Evolutionary conservation across 345 rosid genomes (phyloP), one percentile per base, ranked within the genome.

Genomic region (Corymbia maculata): DNA sequence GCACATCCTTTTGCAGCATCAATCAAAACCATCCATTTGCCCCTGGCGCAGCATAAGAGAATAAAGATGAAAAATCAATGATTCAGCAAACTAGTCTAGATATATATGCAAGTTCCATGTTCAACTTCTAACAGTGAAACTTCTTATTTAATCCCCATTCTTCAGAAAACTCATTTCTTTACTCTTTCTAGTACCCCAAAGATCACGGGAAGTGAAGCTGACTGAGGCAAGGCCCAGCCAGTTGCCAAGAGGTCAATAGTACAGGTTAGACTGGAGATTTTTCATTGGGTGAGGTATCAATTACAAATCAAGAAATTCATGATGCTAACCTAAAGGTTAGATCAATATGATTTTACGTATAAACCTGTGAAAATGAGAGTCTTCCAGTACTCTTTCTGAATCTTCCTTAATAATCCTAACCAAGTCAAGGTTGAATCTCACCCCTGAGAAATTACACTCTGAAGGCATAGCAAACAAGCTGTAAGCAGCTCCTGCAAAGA

Each of bases 1-100:
- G 95, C 94, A 93, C 92, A 95, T 88, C 99, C 99, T 93, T 97
- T 97, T 87, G 99, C 99, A 92, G 99, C 98, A 94, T 97, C 99
- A 88, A 97, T 92, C 92, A 96, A 90, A 88, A 96, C 96, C 99
- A 97, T 94, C 98, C 98, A 96, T 68, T 85, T 90, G 51, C 95
- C 94, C 94, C 98, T 97, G 90, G 55, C 82, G 19, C 85, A 84
- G 50, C 88, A 42, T 52, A 89, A 61, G 49, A 82, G 14, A 66
- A 51, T 85, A 28, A 80, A 47, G 4, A 36, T 28, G 45, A 87
- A 55, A 36, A 32, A 49, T 75, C 66, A 75, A 42, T 42, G 47
- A 75, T 19, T 75, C 55, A 85, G 59, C 55, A 21, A 12, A 19
- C 87, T 12, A n/a, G 51, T 86, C 28, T 21, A 36, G 21, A 57